Evolutionary conservation across 331 rosid genomes (phyloP).

Genomic region (Malus hybrid): DNA sequence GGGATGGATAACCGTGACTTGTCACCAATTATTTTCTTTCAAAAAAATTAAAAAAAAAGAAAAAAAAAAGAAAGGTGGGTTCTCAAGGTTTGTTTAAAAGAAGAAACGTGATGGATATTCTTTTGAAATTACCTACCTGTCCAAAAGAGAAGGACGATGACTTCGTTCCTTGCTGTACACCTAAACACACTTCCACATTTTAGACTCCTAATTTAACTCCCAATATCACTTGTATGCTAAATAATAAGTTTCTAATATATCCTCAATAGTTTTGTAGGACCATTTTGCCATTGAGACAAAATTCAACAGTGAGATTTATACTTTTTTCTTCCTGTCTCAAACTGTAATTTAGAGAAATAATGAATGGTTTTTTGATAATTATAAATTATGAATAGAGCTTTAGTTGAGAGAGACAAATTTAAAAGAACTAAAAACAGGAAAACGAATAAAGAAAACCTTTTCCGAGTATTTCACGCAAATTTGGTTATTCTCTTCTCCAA

Average conservation of each 20-base stretch:
- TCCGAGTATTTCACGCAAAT: slow-evolving; percentile 1
- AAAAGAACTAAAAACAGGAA: too few species aligned
- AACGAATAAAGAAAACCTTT: too few species aligned
- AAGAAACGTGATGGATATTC: not conserved
- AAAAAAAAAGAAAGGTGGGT: not conserved
- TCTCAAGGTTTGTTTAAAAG: not conserved
- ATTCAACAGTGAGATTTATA: not conserved
- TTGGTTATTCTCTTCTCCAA: not conserved
- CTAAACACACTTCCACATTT: not conserved
- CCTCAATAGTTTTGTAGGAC: not conserved
- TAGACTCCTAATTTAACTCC: too few species aligned
- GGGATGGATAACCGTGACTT: too few species aligned
- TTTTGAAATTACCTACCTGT: not conserved
- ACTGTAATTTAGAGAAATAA: too few species aligned
- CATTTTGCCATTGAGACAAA: not conserved
- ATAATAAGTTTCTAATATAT: too few species aligned
- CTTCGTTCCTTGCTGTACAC: not conserved
- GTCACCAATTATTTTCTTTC: fast-evolving
- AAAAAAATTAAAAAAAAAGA: too few species aligned
- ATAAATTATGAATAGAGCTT: too few species aligned
- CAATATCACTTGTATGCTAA: too few species aligned
- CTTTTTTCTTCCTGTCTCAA: not conserved
- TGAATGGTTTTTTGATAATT: too few species aligned
- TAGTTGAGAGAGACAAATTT: too few species aligned
- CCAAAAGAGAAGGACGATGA: not conserved